Evolutionary conservation across 78 protist genomes (phyloP).

Genomic region (Planoprotostelium fungivorum): DNA sequence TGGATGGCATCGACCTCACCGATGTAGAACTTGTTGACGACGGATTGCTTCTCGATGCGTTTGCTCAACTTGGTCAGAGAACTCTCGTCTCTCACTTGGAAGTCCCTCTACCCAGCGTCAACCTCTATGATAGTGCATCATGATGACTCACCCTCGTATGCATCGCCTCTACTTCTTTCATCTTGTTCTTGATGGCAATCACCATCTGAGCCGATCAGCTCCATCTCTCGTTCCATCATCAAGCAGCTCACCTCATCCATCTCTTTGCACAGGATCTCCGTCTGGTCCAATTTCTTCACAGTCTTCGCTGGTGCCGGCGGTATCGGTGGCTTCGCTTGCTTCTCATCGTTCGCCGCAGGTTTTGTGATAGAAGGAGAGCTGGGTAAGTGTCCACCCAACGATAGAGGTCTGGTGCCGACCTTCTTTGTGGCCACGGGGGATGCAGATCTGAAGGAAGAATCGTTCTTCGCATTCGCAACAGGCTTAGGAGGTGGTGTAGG

Average conservation of each 20-base stretch:
- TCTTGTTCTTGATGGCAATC: background rate
- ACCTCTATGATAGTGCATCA: background rate
- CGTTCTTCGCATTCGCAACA: too few species aligned
- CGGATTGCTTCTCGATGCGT: background rate
- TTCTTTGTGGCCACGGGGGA: too few species aligned
- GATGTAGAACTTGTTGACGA: background rate
- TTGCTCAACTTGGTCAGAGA: background rate
- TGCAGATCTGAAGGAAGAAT: too few species aligned
- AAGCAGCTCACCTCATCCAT: background rate
- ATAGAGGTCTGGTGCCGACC: too few species aligned
- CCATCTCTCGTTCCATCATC: background rate
- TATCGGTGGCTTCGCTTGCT: background rate
- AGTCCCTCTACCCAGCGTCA: background rate
- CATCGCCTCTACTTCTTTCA: background rate
- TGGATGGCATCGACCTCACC: background rate
- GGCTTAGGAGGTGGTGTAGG: background rate
- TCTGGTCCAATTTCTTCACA: background rate
- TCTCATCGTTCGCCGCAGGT: background rate
- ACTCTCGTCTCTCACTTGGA: background rate
- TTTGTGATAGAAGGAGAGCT: too few species aligned
- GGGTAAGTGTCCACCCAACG: too few species aligned
- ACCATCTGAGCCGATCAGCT: background rate
- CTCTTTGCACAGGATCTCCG: background rate
- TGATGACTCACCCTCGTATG: background rate
- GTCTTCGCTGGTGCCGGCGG: background rate